These are phyloP conservation scores for Alternaria sp. DNA, from an alignment of 2,329 filamentous ascomycete genomes.

Conservation along the genomic window DNA sequence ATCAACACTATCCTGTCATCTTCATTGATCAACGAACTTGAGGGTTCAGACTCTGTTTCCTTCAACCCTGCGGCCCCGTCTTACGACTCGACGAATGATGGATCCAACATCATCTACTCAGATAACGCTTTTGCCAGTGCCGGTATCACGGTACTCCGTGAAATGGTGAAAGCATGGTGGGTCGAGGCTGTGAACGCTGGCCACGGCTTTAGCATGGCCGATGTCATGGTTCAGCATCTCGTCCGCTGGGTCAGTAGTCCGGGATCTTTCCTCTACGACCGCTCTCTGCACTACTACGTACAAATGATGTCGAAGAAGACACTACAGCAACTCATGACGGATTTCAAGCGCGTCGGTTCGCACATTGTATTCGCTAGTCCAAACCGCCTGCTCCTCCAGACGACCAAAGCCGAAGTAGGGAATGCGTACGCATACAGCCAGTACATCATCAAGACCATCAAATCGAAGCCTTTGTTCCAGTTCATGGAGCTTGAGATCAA, in stretches of 20 bases:
- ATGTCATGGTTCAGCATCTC: conserved; percentile 96
- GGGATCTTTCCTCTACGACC: conserved; percentile 93
- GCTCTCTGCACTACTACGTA: conserved; percentile 93
- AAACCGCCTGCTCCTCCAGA: conserved; percentile 90
- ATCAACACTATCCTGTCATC: conserved; percentile 99
- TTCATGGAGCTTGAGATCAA: conserved; percentile 98
- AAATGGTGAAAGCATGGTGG: conserved; percentile 99
- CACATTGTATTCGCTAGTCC: conserved; percentile 95
- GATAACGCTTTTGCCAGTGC: conserved; percentile 94
- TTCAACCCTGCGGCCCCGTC: conserved; percentile 78
- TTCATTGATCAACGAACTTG: conserved; percentile 94
- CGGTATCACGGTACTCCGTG: conserved; percentile 86
- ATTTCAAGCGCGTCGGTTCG: conserved; percentile 93
- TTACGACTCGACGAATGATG: conserved; percentile 68
- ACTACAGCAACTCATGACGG: conserved; percentile 94
- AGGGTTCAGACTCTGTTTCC: conserved; percentile 85
- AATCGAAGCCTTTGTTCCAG: conserved; percentile 92
- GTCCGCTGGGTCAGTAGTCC: conserved; percentile 97
- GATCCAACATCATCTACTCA: conserved; percentile 76
- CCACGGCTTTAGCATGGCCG: conserved; percentile 76
- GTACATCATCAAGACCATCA: conserved; percentile 98
- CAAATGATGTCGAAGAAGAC: conserved; percentile 99
- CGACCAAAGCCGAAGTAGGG: conserved; percentile 93
- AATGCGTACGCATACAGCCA: conserved; percentile 97
- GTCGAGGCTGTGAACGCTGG: conserved; percentile 88